These are phyloP conservation scores for Echeveria elegans DNA, from an alignment of 164 flowering plant species.

Conservation along the genomic window DNA sequence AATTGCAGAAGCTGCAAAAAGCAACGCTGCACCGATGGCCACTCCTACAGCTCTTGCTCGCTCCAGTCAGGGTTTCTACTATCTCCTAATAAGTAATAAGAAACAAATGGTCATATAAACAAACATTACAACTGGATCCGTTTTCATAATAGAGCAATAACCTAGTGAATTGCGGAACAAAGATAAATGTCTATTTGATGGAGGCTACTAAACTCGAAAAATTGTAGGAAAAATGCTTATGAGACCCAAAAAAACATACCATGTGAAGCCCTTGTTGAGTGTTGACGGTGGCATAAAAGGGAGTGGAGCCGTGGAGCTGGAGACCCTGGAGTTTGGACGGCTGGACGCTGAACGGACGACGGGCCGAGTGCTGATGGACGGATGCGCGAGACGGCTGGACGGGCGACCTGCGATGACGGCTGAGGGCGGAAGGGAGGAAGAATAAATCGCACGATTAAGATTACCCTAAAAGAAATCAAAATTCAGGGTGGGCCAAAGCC, in stretches of 20 bases:
- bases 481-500: too few relatives aligned
- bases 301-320: conserved; percentile 98
- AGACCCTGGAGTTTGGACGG: conserved; percentile 90
- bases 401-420: too few relatives aligned
- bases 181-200: not conserved
- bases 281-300: conserved; percentile 78
- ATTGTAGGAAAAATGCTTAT: not conserved
- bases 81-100: conserved; percentile 34
- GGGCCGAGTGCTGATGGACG: too few relatives aligned
- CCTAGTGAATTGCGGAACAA: not conserved
- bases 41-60: conserved; percentile 64
- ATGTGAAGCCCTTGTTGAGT: conserved; percentile 36
- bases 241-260: conserved; percentile 23
- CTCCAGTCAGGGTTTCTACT: conserved; percentile 40
- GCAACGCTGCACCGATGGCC: conserved; percentile 62
- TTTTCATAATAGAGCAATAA: not conserved
- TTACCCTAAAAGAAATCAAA: too few relatives aligned
- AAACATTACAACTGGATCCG: not conserved
- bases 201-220: not conserved
- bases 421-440: too few relatives aligned
- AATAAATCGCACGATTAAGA: too few relatives aligned
- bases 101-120: not conserved
- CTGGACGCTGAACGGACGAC: too few relatives aligned
- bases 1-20: conserved; percentile 61
- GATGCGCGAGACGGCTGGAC: too few relatives aligned